Evolutionary conservation across 306 rosid genomes (phyloP), one percentile per base, ranked within the genome.

Genomic region (Pterocarpus macrocarpus): DNA sequence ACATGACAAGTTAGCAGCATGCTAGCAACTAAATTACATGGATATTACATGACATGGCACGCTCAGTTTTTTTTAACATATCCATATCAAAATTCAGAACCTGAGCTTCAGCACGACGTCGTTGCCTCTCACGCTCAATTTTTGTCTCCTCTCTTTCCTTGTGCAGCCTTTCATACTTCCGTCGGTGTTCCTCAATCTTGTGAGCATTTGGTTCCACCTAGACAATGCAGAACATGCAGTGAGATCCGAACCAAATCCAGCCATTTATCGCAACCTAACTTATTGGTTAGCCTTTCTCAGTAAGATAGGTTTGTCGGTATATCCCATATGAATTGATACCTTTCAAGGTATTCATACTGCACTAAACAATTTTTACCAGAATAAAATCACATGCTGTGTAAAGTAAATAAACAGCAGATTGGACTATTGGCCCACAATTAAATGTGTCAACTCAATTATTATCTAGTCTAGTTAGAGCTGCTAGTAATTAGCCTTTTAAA

Each of bases 181-280:
- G 91, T 30, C 87, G 95, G 81, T 94, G 98, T 80, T 94, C 98
- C 87, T 91, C 95, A 80, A 94, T 83, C 90, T 75, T 91, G 87
- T 92, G 98, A 73, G 88, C 98, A 81, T 94, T 94, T 73, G 98
- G 97, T 77, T 92, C 95, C 82, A 94, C 97, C 98, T 94, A 57
- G 33, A 86, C 22, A 78, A 30, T 62, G 55, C 73, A 82, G 58
- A 58, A 73, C 47, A 81, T 73, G 75, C 47, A 76, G 44, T 57
- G 61, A 80, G 82, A 79, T 47, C 17, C 10, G 30, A 82, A 58
- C 57, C 35, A 67, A 83, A 61, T 34, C 41, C 32, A 69, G 62
- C 35, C 72, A 82, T 63, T 44, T 45, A 28, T 17, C n/a, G 66
- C 4, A 61, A 47, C 36, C 41, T 22, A 72, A 61, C 43, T 35